phyloP scores from a whole-genome alignment of 179 eudicot species.

The Carnegiea gigantea region DNA sequence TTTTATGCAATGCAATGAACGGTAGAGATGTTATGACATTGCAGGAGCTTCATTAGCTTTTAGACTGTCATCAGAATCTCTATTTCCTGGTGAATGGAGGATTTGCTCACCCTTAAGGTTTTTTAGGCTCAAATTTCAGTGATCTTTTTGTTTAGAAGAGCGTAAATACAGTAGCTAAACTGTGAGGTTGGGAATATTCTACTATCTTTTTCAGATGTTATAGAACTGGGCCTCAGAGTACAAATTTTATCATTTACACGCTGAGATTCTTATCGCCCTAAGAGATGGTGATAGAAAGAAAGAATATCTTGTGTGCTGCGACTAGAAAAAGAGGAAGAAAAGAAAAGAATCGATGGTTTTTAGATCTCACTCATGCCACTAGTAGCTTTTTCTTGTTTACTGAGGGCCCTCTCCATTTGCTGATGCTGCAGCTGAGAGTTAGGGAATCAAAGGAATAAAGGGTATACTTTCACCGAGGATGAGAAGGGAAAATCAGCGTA shows the following conservation, averaged over 20 bases:
- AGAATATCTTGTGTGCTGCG: constrained; percentile 27
- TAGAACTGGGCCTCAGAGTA: constrained; percentile 24
- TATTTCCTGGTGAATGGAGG: not conserved
- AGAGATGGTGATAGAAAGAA: constrained; percentile 29
- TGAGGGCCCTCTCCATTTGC: constrained; percentile 23
- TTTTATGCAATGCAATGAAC: not conserved
- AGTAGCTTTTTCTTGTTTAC: constrained; percentile 21
- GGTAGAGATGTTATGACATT: too few species aligned
- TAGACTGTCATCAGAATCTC: not conserved
- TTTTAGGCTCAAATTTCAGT: not conserved
- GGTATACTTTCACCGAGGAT: constrained; percentile 13
- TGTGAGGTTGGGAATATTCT: constrained; percentile 6
- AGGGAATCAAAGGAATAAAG: constrained; percentile 18
- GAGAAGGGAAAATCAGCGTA: constrained; percentile 19
- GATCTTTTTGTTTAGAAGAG: not conserved
- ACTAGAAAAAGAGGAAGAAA: constrained; percentile 8
- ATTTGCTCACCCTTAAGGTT: not conserved
- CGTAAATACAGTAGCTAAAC: not conserved
- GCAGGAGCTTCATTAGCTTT: not conserved
- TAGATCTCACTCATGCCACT: constrained; percentile 18
- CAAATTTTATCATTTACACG: constrained; percentile 30
- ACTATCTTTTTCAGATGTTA: constrained; percentile 21
- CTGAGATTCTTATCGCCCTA: constrained; percentile 38
- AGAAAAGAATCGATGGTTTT: constrained; percentile 26
- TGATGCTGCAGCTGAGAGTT: constrained; percentile 12